Conservation (phyloP, 148 eudicot genomes). For the Rhododendron kiyosumense region DNA sequence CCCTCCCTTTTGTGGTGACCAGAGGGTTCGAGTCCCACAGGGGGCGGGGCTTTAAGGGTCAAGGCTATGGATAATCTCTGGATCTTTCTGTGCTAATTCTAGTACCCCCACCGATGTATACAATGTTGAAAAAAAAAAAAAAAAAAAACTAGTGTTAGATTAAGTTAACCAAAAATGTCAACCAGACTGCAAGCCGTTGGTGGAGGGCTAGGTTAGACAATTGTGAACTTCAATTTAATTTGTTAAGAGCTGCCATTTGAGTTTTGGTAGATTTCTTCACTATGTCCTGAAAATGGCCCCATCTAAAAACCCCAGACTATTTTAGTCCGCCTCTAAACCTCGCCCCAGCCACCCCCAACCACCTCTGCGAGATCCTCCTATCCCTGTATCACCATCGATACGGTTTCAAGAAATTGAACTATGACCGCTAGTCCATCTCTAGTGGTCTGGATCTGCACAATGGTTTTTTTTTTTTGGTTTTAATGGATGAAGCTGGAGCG, state of each 20-base stretch:
- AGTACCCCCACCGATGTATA: no score
- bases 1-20: no score
- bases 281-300: background rate
- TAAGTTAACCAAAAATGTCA: background rate
- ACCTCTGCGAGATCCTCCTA: background rate
- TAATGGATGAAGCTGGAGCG: no score
- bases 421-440: background rate
- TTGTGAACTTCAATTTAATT: background rate
- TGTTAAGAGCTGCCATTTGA: background rate
- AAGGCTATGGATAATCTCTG: no score
- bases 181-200: background rate
- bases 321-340: background rate
- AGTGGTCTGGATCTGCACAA: background rate
- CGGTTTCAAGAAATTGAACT: background rate
- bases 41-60: no score
- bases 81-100: no score
- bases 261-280: background rate
- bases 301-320: background rate
- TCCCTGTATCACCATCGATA: background rate
- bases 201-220: background rate
- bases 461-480: background rate
- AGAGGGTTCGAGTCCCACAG: no score
- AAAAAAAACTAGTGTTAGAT: no score
- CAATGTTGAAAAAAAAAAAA: no score
- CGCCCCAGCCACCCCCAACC: background rate